Base-by-base conservation (phyloP, 2,329 filamentous ascomycete species). In the Epichloe gansuensis region DNA sequence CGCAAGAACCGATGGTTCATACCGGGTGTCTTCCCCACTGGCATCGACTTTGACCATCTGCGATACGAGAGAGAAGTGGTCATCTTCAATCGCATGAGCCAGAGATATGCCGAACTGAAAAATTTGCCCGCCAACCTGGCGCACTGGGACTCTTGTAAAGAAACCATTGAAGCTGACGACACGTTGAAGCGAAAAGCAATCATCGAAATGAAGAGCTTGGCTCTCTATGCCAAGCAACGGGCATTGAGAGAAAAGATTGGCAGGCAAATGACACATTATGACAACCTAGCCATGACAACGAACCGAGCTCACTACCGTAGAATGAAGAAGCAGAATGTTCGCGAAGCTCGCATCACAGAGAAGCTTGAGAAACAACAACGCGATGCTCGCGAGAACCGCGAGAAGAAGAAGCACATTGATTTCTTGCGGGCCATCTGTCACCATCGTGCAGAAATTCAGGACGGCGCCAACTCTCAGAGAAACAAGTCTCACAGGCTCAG, bases 321-420 rank as follows among this genome's bases (percentile, higher is more conserved):
- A 49, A 86, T 93, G 75, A 98, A 98, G 84, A 97, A 96, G 74
- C 91, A 96, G 69, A 95, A 86, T 48, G 78, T 97, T 48, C 85
- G 91, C 38, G 93, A 98, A 71, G 93, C 93, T 53, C 86, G 91
- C 53, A 94, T 98, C 59, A 98, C 93, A 0, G 93, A 98, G 78
- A 98, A 96, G 71, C 82, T 98, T 2, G 93, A 98, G 80, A 97
- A 97, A 73, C 91, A 98, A 68, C 93, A 98, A 67, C 88, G 93
- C 53, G 91, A 97, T 68, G 91, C 91, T 43, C 87, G 93, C 54
- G 91, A 97, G 73, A 88, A 87, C 59, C 88, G 94, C 57, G 93
- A 98, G 72, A 95, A 95, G 82, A 93, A 95, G 82, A 95, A 94
- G 73, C 91, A 97, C 65, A 81, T 79, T 55, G 91, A 97, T 67